Conservation (phyloP, 2,329 filamentous ascomycete genomes). For the Stagonosporopsis cucurbitacearum region DNA sequence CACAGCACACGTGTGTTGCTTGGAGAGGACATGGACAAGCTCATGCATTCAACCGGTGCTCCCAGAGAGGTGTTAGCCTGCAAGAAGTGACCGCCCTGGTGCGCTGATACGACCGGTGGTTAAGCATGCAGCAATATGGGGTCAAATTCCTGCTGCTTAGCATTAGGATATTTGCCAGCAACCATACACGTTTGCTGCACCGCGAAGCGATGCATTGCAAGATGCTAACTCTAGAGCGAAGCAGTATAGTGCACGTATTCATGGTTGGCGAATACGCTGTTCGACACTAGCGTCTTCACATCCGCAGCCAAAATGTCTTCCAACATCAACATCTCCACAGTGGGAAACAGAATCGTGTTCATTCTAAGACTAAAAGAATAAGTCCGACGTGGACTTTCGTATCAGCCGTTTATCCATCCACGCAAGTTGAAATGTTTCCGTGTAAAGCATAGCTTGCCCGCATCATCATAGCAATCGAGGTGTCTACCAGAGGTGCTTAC, state of each 20-base stretch:
- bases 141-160: neutral
- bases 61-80: neutral
- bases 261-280: neutral
- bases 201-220: too few species aligned
- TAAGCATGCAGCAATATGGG: neutral
- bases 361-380: too few species aligned
- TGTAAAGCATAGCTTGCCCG: too few species aligned
- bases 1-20: neutral
- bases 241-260: too few species aligned
- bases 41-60: conserved; percentile 1
- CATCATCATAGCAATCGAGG: neutral
- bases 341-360: too few species aligned
- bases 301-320: too few species aligned
- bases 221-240: too few species aligned
- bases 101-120: neutral
- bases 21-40: neutral
- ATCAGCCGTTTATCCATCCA: too few species aligned
- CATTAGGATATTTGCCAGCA: neutral
- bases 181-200: neutral
- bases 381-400: too few species aligned
- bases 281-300: neutral
- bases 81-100: neutral
- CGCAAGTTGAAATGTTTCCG: too few species aligned
- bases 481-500: neutral
- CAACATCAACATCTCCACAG: too few species aligned